Conservation (phyloP, 1,284 basidiomycete genomes). For the Tilletiopsis washingtonensis region DNA sequence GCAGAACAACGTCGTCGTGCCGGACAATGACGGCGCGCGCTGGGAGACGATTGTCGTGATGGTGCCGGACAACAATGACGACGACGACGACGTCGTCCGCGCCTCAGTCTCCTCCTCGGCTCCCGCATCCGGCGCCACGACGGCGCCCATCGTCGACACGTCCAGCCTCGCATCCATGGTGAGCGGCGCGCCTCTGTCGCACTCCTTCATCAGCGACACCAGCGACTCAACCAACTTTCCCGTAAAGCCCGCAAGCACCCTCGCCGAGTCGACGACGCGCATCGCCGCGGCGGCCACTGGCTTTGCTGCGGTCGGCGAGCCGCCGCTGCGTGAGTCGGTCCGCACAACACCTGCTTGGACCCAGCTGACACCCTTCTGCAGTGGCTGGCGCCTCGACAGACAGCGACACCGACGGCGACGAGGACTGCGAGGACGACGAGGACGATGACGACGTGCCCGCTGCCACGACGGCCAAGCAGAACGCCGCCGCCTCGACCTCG, state of each 20-base stretch:
- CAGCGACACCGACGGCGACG: slow-evolving; percentile 49
- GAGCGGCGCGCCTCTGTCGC: too few species aligned
- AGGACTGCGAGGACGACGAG: slow-evolving; percentile 35
- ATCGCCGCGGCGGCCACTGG: background rate
- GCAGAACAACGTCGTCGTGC: background rate
- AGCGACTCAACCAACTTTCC: background rate
- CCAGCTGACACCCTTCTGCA: background rate
- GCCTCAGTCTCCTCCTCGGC: too few species aligned
- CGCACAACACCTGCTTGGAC: too few species aligned
- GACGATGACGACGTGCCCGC: slow-evolving; percentile 40
- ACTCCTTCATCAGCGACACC: too few species aligned
- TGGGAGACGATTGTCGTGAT: background rate
- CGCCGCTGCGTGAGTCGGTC: too few species aligned
- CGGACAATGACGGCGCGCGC: background rate
- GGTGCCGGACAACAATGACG: background rate
- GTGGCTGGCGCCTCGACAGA: background rate
- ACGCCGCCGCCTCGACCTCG: background rate
- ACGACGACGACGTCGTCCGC: too few species aligned
- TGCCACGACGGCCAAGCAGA: slow-evolving; percentile 31
- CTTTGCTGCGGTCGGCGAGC: too few species aligned
- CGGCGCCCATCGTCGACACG: too few species aligned
- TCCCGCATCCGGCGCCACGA: too few species aligned
- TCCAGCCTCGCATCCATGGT: too few species aligned
- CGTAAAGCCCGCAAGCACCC: background rate
- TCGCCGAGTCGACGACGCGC: background rate